phyloP scores from a whole-genome alignment of 1,284 basidiomycete species.

The Ustilago tritici region DNA sequence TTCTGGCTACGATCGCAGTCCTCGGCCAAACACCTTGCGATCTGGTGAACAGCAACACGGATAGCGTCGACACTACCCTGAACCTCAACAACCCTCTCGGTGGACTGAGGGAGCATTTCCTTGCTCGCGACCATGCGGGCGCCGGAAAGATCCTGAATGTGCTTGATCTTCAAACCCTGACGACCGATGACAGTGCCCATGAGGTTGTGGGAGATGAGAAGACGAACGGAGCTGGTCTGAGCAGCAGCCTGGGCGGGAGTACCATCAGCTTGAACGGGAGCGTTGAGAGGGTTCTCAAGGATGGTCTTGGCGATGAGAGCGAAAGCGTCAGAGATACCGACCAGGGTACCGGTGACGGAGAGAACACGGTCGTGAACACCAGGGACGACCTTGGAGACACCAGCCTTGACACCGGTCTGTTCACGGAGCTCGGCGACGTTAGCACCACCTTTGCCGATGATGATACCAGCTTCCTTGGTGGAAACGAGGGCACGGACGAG shows the following conservation, averaged over 20 bases:
- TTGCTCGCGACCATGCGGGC: slow-evolving; percentile 70
- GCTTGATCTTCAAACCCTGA: slow-evolving; percentile 70
- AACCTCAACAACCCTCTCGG: slow-evolving; percentile 88
- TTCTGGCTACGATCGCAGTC: slow-evolving; percentile 90
- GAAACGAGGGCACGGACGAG: slow-evolving; percentile 63
- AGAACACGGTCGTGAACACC: slow-evolving; percentile 98
- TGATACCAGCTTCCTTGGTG: slow-evolving; percentile 68
- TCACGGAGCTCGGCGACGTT: slow-evolving; percentile 96
- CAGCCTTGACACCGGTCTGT: slow-evolving; percentile 94
- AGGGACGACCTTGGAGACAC: slow-evolving; percentile 96
- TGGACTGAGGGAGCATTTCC: slow-evolving; percentile 70
- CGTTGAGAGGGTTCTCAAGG: slow-evolving; percentile 72
- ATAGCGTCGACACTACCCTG: slow-evolving; percentile 92
- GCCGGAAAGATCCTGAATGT: slow-evolving; percentile 69
- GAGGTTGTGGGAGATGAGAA: slow-evolving; percentile 69
- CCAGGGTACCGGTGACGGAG: slow-evolving; percentile 89
- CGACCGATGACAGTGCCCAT: slow-evolving; percentile 70
- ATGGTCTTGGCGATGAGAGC: slow-evolving; percentile 93
- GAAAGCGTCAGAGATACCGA: slow-evolving; percentile 95
- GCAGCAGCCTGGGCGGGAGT: slow-evolving; percentile 76
- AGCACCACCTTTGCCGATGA: slow-evolving; percentile 86
- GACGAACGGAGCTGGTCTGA: slow-evolving; percentile 87
- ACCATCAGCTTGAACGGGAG: slow-evolving; percentile 72
- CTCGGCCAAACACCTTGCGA: slow-evolving; percentile 92
- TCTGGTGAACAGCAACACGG: slow-evolving; percentile 90